Base-by-base conservation (phyloP, 2,329 filamentous ascomycete genomes). In the Pezicula neosporulosa region DNA sequence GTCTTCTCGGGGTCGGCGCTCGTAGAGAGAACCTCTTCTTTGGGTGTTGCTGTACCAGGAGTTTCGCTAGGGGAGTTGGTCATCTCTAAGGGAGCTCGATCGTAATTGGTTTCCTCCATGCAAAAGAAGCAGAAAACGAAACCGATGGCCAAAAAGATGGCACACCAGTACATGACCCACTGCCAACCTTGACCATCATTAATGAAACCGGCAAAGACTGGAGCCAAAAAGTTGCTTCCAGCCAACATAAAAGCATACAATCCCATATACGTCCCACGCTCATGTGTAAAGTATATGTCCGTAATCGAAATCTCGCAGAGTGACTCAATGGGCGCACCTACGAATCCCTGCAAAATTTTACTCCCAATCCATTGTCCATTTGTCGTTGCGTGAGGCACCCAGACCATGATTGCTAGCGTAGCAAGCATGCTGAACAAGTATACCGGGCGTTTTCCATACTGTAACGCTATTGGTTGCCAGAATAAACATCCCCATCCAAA, bases 81-180 rank as follows among this genome's bases (percentile, higher is more conserved):
- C 39, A 56, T 54, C 30, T 57, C 52, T 8, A 54, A 18, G 6
- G 56, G 52, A 6, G 39, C 50, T n/a, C 62, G 57, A 36, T 63
- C 56, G 48, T 60, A 65, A n/a, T 62, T 83, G 5, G 81, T 82
- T 63, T 84, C 81, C 63, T 84, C 81, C 70, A 82, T 75, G 62
- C 77, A 75, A 58, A 84, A 77, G 66, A 81, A 82, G 2, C 78
- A 65, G 55, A 81, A 71, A 16, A 83, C 58, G 36, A 78, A 75
- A 9, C 67, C 70, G 1, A 75, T 64, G 1, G 66, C 77, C 3
- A 68, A 63, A 56, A 83, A 72, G 27, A 85, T 82, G 4, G 80
- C 76, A 33, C 74, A 75, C 70, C 77, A 81, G 57, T 77, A 74
- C 65, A 77, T 67, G 15, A 73, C 70, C 74, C 76, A 80, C 49